A percentile compares a stretch with the other conserved stretches of the same genome.
Evolutionary conservation across 2,329 filamentous ascomycete species (phyloP).

Genomic region (Phaeophleospora eucalypticola): DNA sequence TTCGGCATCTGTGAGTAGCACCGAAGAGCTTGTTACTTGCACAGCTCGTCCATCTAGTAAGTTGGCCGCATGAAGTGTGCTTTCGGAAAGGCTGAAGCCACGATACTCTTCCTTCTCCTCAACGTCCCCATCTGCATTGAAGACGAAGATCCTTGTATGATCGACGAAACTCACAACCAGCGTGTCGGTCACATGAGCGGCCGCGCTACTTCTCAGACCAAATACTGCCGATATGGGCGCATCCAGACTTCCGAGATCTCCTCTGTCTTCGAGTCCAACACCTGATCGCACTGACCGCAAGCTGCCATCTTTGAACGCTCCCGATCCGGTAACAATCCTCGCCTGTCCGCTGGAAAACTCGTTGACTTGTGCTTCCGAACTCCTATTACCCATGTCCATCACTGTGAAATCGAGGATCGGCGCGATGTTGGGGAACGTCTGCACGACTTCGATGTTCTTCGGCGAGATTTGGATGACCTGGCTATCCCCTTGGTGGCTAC

Average conservation of each 20-base stretch:
- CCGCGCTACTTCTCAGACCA: conserved; percentile 69
- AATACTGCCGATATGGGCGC: conserved; percentile 33
- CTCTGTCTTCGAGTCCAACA: conserved; percentile 68
- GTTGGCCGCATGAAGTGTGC: conserved; percentile 68
- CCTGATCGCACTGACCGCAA: conserved; percentile 88
- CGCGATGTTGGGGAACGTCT: conserved; percentile 78
- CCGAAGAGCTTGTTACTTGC: conserved; percentile 68
- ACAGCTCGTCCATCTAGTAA: conserved; percentile 59
- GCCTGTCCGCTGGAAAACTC: conserved; percentile 95
- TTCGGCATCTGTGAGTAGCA: conserved; percentile 60
- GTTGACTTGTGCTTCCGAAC: conserved; percentile 73
- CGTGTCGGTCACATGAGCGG: conserved; percentile 61
- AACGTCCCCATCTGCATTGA: conserved; percentile 69
- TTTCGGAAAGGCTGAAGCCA: conserved; percentile 64
- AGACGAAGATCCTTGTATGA: conserved; percentile 78
- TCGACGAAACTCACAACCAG: conserved; percentile 76
- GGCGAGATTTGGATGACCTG: conserved; percentile 65
- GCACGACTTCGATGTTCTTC: conserved; percentile 62
- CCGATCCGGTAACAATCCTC: conserved; percentile 86
- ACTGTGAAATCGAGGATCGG: conserved; percentile 91
- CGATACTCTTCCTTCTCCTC: conserved; percentile 79
- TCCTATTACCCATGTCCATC: conserved; percentile 90
- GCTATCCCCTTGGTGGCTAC: conserved; percentile 88
- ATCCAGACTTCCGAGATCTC: conserved; percentile 70
- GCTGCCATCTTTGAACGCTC: conserved; percentile 82